These are phyloP conservation scores for Colletotrichum scovillei DNA, from an alignment of 2,329 filamentous ascomycete species.

Conservation along the genomic window DNA sequence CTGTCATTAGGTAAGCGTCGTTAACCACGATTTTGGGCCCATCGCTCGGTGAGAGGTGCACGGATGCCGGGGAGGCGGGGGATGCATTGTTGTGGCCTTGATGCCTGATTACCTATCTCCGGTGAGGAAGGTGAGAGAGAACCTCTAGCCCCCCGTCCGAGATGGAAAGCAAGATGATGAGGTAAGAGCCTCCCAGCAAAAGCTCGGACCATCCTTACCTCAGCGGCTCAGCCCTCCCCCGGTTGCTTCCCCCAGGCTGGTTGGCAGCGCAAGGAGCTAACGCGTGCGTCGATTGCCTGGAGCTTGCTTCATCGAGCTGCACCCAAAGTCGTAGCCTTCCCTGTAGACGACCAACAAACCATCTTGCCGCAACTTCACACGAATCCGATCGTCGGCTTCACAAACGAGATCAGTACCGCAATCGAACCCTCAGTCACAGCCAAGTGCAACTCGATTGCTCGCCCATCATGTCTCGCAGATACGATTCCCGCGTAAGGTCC, in stretches of 20 bases:
- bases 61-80: background rate
- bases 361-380: constrained; percentile 5
- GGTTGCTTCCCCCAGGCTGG: constrained; percentile 22
- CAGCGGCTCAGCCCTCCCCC: constrained; percentile 20
- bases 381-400: constrained; percentile 18
- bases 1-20: constrained; percentile 26
- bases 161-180: background rate
- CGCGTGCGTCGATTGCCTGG: constrained; percentile 40
- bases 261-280: constrained; percentile 33
- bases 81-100: constrained; percentile 1
- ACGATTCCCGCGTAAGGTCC: constrained; percentile 88
- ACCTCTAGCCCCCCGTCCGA: background rate
- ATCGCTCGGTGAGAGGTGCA: constrained; percentile 1
- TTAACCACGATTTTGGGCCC: constrained; percentile 11
- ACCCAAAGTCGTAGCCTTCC: constrained; percentile 31
- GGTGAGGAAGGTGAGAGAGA: background rate
- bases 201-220: constrained; percentile 31
- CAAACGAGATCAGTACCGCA: background rate
- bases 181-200: constrained; percentile 13
- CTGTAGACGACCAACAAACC: constrained; percentile 30
- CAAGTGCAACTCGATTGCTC: background rate
- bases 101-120: background rate
- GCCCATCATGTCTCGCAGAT: constrained; percentile 88
- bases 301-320: constrained; percentile 37
- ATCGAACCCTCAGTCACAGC: background rate